Evolutionary conservation across 345 rosid genomes (phyloP).

Genomic region (Syzygium aromaticum): DNA sequence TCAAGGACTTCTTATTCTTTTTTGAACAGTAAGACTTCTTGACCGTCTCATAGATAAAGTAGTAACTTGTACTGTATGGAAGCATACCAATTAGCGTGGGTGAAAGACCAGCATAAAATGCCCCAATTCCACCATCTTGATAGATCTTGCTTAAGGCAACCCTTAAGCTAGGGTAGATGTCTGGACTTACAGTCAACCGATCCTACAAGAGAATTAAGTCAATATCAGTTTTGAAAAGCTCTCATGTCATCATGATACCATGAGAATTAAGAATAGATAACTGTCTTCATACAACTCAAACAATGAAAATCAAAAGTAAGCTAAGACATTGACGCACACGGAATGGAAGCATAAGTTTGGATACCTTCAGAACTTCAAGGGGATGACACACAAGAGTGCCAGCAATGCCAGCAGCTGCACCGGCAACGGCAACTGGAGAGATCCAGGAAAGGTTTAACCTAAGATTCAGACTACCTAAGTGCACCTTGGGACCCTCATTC

Average conservation of each 20-base stretch:
- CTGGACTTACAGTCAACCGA: constrained; percentile 85
- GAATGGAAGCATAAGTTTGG: neutral
- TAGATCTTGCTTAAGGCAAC: constrained; percentile 72
- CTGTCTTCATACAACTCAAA: neutral
- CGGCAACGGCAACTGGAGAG: constrained; percentile 90
- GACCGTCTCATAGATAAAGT: constrained; percentile 81
- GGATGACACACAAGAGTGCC: constrained; percentile 97
- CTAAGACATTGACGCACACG: neutral
- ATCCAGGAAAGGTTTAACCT: constrained; percentile 69
- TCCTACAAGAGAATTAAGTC: constrained; percentile 40
- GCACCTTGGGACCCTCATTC: constrained; percentile 40
- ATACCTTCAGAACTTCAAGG: constrained; percentile 96
- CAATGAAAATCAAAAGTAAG: neutral
- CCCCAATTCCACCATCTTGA: constrained; percentile 76
- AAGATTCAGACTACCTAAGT: constrained; percentile 53
- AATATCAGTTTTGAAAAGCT: neutral
- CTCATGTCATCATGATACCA: neutral
- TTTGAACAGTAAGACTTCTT: constrained; percentile 66
- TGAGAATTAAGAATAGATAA: neutral
- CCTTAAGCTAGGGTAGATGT: constrained; percentile 68
- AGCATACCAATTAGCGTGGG: constrained; percentile 96
- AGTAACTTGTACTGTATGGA: constrained; percentile 94
- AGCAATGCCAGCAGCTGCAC: constrained; percentile 92
- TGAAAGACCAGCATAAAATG: constrained; percentile 72
- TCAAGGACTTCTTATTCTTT: constrained; percentile 75